Conservation (phyloP, 139 green algal species). For the Microglena sp. region DNA sequence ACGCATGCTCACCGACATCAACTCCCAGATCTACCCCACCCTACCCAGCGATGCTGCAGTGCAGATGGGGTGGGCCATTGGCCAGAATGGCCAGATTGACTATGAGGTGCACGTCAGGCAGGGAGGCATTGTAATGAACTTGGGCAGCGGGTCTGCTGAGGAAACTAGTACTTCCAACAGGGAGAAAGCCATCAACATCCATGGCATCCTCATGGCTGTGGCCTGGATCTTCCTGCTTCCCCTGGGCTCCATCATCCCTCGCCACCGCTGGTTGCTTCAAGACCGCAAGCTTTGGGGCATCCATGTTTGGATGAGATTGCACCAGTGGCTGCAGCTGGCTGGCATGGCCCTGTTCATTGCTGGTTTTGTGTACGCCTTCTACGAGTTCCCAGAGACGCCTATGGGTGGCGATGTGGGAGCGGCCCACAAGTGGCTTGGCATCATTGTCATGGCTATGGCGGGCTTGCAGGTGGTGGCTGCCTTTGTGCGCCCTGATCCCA, state of each 20-base stretch:
- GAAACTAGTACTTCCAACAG: background rate
- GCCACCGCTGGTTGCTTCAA: background rate
- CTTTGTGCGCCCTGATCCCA: no score
- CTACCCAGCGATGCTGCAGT: background rate
- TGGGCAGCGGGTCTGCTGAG: background rate
- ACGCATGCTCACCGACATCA: background rate
- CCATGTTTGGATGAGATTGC: background rate
- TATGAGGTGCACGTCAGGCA: no score
- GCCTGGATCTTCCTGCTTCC: background rate
- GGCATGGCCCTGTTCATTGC: constrained; percentile 19
- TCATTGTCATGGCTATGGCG: background rate
- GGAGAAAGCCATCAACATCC: background rate
- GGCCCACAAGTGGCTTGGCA: background rate
- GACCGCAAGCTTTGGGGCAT: background rate
- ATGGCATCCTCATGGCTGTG: background rate
- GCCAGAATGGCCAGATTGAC: no score
- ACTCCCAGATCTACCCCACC: background rate
- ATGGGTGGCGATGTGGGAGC: background rate
- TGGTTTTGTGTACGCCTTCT: constrained; percentile 9
- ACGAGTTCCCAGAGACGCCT: constrained; percentile 1
- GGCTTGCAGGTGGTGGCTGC: background rate
- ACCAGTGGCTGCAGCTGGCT: constrained; percentile 5
- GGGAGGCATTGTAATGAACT: background rate
- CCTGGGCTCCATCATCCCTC: background rate
- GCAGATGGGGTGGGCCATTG: background rate